Evolutionary conservation across 2,329 filamentous ascomycete genomes (phyloP).

Genomic region (Alternaria ventricosa): DNA sequence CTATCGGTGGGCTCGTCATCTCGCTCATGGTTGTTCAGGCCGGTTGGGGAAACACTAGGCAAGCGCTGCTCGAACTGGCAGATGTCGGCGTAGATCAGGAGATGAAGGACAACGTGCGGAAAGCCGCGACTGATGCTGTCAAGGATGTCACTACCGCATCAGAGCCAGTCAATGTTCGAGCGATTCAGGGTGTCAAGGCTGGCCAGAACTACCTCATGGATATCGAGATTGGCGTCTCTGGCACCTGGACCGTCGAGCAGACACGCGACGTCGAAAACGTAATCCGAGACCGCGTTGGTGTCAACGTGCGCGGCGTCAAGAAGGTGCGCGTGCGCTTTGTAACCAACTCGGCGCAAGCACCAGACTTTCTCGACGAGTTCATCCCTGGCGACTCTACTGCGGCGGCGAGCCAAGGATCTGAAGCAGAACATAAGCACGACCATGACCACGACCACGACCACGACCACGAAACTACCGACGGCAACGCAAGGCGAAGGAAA

Average conservation of each 20-base stretch:
- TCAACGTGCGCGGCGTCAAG: conserved; percentile 82
- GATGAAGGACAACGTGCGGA: conserved; percentile 73
- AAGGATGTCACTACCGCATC: conserved; percentile 51
- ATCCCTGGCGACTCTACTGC: conserved; percentile 42
- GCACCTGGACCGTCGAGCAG: conserved; percentile 75
- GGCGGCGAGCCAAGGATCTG: conserved; percentile 39
- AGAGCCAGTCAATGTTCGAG: conserved; percentile 73
- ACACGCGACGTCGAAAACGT: conserved; percentile 73
- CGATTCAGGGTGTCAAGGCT: conserved; percentile 89
- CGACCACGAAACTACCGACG: conserved; percentile 27
- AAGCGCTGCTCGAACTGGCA: conserved; percentile 85
- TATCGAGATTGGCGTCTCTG: conserved; percentile 81
- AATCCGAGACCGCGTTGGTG: conserved; percentile 74
- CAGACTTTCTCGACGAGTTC: conserved; percentile 74
- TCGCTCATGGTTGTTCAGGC: conserved; percentile 92
- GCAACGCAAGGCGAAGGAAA: conserved; percentile 28
- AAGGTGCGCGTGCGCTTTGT: conserved; percentile 85
- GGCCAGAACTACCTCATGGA: conserved; percentile 97
- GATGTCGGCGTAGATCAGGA: conserved; percentile 89
- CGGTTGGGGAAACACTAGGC: conserved; percentile 82
- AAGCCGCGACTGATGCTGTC: conserved; percentile 59
- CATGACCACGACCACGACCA: conserved; percentile 36
- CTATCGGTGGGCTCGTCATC: conserved; percentile 89
- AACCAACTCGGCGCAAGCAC: conserved; percentile 64
- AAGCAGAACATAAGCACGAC: conserved; percentile 37